Evolutionary conservation across 2,329 filamentous ascomycete species (phyloP).

Genomic region (Fusarium mexicanum): DNA sequence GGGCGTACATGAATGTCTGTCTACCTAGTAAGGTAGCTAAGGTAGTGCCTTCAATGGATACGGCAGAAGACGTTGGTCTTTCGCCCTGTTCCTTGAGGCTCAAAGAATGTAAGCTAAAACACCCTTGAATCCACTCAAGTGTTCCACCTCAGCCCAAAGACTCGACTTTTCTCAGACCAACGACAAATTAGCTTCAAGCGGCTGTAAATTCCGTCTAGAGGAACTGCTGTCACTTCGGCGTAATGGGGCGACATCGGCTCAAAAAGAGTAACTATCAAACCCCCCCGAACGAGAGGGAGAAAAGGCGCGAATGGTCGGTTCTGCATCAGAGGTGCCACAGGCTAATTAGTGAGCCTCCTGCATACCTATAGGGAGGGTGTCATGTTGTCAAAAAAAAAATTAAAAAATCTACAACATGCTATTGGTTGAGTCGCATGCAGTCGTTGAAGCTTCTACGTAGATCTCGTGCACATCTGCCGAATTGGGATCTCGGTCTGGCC

Average conservation of each 20-base stretch:
- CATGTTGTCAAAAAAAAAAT: background rate
- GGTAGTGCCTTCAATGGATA: background rate
- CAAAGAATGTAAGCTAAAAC: background rate
- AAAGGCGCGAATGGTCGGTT: background rate
- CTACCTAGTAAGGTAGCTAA: no score
- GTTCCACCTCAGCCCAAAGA: background rate
- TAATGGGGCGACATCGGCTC: background rate
- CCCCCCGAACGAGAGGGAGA: background rate
- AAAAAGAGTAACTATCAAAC: background rate
- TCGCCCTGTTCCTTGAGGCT: constrained; percentile 2
- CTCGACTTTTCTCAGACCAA: constrained; percentile 1
- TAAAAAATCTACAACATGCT: background rate
- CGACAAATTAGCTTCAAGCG: background rate
- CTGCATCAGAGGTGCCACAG: background rate
- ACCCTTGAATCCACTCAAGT: background rate
- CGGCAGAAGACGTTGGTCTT: background rate
- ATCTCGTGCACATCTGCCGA: constrained; percentile 10
- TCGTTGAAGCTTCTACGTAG: constrained; percentile 23
- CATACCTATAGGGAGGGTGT: background rate
- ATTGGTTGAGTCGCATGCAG: constrained; percentile 15
- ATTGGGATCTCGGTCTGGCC: constrained; percentile 37
- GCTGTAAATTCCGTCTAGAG: background rate
- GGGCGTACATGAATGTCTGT: background rate
- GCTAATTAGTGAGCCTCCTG: background rate
- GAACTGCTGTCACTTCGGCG: background rate